Conservation (phyloP, 2,329 filamentous ascomycete genomes). For the Microcyclospora pomicola region DNA sequence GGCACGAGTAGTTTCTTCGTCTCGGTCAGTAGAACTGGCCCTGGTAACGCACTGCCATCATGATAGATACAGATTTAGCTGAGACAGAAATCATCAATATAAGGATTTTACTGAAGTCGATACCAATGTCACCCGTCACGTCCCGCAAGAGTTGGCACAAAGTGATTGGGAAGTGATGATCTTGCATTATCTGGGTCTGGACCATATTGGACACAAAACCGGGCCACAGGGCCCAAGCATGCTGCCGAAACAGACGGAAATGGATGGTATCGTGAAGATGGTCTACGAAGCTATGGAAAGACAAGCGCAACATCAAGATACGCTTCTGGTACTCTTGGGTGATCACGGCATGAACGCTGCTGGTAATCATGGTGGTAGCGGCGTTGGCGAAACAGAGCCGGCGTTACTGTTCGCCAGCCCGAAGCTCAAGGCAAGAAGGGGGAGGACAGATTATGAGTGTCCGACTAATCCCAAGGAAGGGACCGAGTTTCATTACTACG, state of each 20-base stretch:
- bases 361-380: conserved; percentile 90
- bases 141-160: conserved; percentile 59
- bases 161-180: conserved; percentile 88
- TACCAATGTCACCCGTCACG: conserved; percentile 87
- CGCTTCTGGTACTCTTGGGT: conserved; percentile 73
- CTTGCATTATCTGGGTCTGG: conserved; percentile 86
- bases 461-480: conserved; percentile 46
- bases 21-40: conserved; percentile 50
- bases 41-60: conserved; percentile 9
- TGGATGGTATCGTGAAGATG: conserved; percentile 67
- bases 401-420: conserved; percentile 58
- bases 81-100: conserved; percentile 16
- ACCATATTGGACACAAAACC: conserved; percentile 95
- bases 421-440: conserved; percentile 11
- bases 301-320: conserved; percentile 56
- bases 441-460: conserved; percentile 12
- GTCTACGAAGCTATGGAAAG: conserved; percentile 66
- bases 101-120: conserved; percentile 97
- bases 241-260: conserved; percentile 83
- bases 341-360: conserved; percentile 99
- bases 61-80: conserved; percentile 14
- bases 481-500: conserved; percentile 69
- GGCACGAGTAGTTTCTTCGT: conserved; percentile 98
- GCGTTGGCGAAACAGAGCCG: conserved; percentile 83
- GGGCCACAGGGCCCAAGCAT: conserved; percentile 77